These are phyloP conservation scores for Nemania sp. DNA, from an alignment of 2,329 filamentous ascomycete genomes.

Conservation along the genomic window DNA sequence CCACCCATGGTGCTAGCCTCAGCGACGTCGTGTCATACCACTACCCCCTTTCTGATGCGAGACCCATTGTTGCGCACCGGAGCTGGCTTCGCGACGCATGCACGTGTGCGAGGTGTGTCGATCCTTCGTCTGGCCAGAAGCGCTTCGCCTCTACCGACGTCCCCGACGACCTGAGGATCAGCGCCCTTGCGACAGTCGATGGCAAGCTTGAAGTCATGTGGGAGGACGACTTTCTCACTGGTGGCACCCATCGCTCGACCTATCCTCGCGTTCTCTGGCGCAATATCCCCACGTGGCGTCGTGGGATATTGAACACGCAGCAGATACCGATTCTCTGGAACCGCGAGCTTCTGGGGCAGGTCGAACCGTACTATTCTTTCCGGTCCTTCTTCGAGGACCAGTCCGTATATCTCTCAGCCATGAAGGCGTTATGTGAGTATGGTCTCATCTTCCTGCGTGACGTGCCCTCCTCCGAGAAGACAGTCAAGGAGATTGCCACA, in stretches of 20 bases:
- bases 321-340: constrained; percentile 11
- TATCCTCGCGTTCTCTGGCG: constrained; percentile 37
- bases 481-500: constrained; percentile 69
- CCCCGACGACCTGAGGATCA: constrained; percentile 48
- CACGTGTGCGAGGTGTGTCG: constrained; percentile 59
- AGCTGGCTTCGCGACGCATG: constrained; percentile 61
- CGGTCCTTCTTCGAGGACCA: constrained; percentile 70
- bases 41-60: background rate
- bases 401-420: constrained; percentile 60
- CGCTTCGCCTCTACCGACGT: constrained; percentile 69
- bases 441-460: constrained; percentile 79
- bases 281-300: background rate
- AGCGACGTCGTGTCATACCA: background rate
- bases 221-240: constrained; percentile 49
- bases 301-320: too few relatives aligned
- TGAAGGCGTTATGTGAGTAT: constrained; percentile 65
- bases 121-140: constrained; percentile 65
- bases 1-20: background rate
- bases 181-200: constrained; percentile 38
- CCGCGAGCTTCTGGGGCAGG: constrained; percentile 45
- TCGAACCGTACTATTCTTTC: constrained; percentile 65
- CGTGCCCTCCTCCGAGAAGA: constrained; percentile 69
- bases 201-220: constrained; percentile 64
- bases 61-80: constrained; percentile 7
- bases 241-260: constrained; percentile 40